Conservation (phyloP, 192 early-diverging fungal genomes). For the Gaertneriomyces semiglobifer region DNA sequence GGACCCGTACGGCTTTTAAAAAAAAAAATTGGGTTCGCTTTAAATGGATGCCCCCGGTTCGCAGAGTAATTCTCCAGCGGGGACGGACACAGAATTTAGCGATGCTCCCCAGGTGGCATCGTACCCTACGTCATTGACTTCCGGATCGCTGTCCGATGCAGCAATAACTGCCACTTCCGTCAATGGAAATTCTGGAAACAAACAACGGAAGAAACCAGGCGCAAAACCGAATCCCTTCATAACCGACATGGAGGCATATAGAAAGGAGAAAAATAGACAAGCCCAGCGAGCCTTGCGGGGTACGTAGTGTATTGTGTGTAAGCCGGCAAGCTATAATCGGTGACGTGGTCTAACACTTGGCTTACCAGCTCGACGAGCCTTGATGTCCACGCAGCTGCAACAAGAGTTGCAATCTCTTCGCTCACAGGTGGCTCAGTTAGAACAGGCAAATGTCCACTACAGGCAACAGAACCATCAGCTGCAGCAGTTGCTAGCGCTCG, state of each 20-base stretch:
- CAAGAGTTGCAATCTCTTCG: conserved; percentile 17
- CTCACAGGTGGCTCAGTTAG: conserved; percentile 10
- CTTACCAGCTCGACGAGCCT: background rate
- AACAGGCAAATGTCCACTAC: conserved; percentile 4
- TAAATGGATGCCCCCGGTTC: too few species aligned
- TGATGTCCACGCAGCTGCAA: conserved; percentile 14
- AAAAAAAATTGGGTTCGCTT: too few species aligned
- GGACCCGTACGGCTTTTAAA: too few species aligned
- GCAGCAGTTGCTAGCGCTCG: conserved; percentile 22
- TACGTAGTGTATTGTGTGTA: background rate
- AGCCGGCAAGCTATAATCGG: conserved; percentile 1
- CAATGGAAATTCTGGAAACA: too few species aligned
- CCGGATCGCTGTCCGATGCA: too few species aligned
- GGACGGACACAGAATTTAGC: too few species aligned
- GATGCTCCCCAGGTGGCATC: too few species aligned
- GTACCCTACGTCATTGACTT: too few species aligned
- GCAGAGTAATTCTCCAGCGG: too few species aligned
- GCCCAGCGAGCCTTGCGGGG: conserved; percentile 30
- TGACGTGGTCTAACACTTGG: too few species aligned
- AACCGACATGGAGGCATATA: conserved; percentile 18
- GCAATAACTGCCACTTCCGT: too few species aligned
- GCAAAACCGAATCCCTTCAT: conserved; percentile 27
- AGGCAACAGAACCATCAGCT: conserved; percentile 21
- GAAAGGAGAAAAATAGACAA: conserved; percentile 32
- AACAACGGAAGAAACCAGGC: conserved; percentile 23